A percentile compares a stretch with the other conserved stretches of the same genome.
phyloP scores from a whole-genome alignment of 163 green algal genomes.

The Coccomyxa subellipsoidea region DNA sequence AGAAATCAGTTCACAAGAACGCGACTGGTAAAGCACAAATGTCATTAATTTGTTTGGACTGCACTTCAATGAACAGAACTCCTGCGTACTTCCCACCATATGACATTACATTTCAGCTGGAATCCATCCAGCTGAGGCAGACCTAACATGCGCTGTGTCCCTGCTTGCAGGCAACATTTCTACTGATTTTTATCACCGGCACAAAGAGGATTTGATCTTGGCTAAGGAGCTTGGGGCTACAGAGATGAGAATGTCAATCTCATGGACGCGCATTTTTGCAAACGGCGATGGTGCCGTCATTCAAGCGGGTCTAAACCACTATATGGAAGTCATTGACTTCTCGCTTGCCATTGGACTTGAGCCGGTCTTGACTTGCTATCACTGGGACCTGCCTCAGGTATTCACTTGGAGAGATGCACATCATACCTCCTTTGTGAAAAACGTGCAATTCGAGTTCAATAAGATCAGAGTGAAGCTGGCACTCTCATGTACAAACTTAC shows the following conservation, averaged over 20 bases:
- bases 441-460: too few species aligned
- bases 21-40: not conserved
- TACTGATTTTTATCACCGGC: constrained; percentile 56
- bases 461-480: too few species aligned
- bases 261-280: constrained; percentile 58
- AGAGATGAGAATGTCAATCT: constrained; percentile 62
- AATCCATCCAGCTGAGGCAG: not conserved
- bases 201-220: constrained; percentile 48
- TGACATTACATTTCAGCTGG: too few species aligned
- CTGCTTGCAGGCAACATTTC: not conserved
- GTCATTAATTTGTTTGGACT: not conserved
- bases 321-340: constrained; percentile 52
- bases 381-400: constrained; percentile 30
- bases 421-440: too few species aligned
- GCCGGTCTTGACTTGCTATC: constrained; percentile 53
- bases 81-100: too few species aligned
- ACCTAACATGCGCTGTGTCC: not conserved
- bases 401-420: too few species aligned
- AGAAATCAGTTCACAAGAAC: not conserved
- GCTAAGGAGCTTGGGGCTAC: constrained; percentile 52
- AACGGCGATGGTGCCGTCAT: constrained; percentile 31
- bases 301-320: constrained; percentile 48
- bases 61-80: not conserved
- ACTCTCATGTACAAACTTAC: too few species aligned
- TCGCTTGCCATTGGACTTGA: constrained; percentile 47